Percentiles rank a stretch among this genome's conserved stretches.
phyloP scores from a whole-genome alignment of 163 green algal species.

The Scenedesmus sp. region DNA sequence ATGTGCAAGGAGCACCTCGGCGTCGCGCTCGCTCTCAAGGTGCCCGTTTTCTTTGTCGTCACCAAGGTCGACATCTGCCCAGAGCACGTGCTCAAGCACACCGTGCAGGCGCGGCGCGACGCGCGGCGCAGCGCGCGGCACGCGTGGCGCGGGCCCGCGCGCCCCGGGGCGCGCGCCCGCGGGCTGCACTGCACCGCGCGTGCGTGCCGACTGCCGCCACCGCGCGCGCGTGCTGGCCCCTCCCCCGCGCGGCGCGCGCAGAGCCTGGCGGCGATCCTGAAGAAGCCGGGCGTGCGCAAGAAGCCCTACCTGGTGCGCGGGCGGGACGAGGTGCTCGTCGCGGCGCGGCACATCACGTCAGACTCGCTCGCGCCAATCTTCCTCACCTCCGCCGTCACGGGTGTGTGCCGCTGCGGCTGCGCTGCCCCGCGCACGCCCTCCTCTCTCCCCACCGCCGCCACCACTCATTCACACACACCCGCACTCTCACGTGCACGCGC shows the following conservation, averaged over 20 bases:
- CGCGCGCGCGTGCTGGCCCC: not conserved
- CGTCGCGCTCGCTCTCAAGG: conserved; percentile 90
- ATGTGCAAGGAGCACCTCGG: conserved; percentile 95
- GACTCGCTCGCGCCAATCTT: conserved; percentile 93
- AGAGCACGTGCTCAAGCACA: conserved; percentile 89
- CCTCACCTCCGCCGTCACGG: conserved; percentile 88
- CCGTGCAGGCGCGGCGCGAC: conserved; percentile 62
- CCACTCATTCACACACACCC: not conserved
- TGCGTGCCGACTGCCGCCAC: not conserved
- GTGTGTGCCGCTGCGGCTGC: conserved; percentile 29
- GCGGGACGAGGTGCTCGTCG: conserved; percentile 85
- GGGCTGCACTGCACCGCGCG: not conserved
- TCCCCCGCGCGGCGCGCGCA: not conserved
- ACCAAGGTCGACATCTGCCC: conserved; percentile 93
- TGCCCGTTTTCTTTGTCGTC: conserved; percentile 86
- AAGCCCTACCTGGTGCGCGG: conserved; percentile 76
- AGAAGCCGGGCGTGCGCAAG: conserved; percentile 69
- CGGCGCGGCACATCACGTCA: conserved; percentile 84
- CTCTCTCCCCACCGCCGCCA: not conserved
- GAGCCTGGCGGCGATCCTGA: conserved; percentile 62
- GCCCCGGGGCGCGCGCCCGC: too few relatives aligned
- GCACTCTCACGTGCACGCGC: not conserved
- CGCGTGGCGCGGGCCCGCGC: too few relatives aligned
- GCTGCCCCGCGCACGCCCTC: not conserved
- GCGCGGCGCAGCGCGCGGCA: too few relatives aligned